phyloP scores from a whole-genome alignment of 768 basidiomycete species.

The Suillus americanus region DNA sequence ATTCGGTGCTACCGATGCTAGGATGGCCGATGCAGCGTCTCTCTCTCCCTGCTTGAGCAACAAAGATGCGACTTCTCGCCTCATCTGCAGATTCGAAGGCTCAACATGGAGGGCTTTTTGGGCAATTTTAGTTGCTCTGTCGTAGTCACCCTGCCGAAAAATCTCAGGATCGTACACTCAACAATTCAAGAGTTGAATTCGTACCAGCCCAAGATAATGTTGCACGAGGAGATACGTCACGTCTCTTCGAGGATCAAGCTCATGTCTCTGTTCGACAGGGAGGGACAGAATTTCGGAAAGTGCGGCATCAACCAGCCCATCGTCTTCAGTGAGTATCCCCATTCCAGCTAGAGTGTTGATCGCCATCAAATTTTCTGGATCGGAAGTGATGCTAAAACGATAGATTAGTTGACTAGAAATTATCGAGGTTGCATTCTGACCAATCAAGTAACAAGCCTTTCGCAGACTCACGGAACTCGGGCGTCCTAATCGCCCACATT shows the following conservation, averaged over 20 bases:
- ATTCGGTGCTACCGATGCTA: conserved; percentile 32
- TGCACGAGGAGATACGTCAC: conserved; percentile 72
- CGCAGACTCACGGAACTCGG: conserved; percentile 74
- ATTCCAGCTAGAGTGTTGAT: conserved; percentile 88
- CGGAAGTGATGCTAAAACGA: conserved; percentile 62
- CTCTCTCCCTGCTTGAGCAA: conserved; percentile 47
- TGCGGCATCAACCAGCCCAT: conserved; percentile 80
- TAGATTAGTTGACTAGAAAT: conserved; percentile 7
- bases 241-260: conserved; percentile 68
- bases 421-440: conserved; percentile 41
- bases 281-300: conserved; percentile 76
- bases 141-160: conserved; percentile 42
- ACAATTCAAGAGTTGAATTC: conserved; percentile 13
- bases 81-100: conserved; percentile 48
- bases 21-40: conserved; percentile 46
- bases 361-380: conserved; percentile 77
- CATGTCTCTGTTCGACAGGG: conserved; percentile 60
- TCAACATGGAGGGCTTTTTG: conserved; percentile 60
- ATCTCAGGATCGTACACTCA: conserved; percentile 1
- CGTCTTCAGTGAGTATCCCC: conserved; percentile 80
- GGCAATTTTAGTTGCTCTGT: conserved; percentile 49
- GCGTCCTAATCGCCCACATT: conserved; percentile 78
- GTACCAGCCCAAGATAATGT: conserved; percentile 73
- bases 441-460: conserved; percentile 80
- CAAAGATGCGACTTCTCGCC: conserved; percentile 56